These are phyloP conservation scores for Phycomyces nitens DNA, from an alignment of 192 early-diverging fungal species.

Conservation along the genomic window DNA sequence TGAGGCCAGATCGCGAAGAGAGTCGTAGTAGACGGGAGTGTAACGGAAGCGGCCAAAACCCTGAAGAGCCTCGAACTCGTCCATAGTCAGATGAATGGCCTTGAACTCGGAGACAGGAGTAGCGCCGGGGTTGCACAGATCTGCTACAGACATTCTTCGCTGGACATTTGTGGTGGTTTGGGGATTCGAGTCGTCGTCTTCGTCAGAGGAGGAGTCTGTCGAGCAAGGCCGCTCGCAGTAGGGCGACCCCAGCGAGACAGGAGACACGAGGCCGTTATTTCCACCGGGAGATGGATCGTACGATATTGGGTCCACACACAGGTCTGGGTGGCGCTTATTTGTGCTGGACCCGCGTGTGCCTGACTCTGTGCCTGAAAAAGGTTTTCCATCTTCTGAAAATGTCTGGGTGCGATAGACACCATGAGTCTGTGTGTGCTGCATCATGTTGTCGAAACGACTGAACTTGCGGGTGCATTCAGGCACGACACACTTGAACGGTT, in stretches of 20 bases:
- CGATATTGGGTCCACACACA: neutral
- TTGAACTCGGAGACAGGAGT: slow-evolving; percentile 3
- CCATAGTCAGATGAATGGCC: slow-evolving; percentile 26
- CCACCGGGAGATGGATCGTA: neutral
- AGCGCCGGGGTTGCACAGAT: slow-evolving; percentile 29
- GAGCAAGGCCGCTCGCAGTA: neutral
- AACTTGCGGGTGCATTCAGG: slow-evolving; percentile 63
- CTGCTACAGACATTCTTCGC: slow-evolving; percentile 26
- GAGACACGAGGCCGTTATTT: slow-evolving; percentile 5
- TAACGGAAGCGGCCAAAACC: slow-evolving; percentile 31
- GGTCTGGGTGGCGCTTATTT: neutral
- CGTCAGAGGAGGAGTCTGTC: neutral
- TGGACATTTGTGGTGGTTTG: neutral
- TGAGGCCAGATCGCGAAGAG: slow-evolving; percentile 8
- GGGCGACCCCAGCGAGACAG: neutral
- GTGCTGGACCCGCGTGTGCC: neutral
- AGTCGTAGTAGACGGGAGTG: slow-evolving; percentile 7
- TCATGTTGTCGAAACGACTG: slow-evolving; percentile 79
- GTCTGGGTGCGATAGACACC: slow-evolving; percentile 22
- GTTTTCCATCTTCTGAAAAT: neutral
- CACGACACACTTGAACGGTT: slow-evolving; percentile 71
- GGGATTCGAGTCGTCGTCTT: slow-evolving; percentile 6
- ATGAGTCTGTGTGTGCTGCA: slow-evolving; percentile 79
- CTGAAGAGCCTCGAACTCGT: slow-evolving; percentile 36
- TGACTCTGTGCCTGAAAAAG: neutral